A percentile compares a stretch with the other conserved stretches of the same genome.
Conservation (phyloP, 1,139 yeast genomes). For the Geotrichum restrictum region DNA sequence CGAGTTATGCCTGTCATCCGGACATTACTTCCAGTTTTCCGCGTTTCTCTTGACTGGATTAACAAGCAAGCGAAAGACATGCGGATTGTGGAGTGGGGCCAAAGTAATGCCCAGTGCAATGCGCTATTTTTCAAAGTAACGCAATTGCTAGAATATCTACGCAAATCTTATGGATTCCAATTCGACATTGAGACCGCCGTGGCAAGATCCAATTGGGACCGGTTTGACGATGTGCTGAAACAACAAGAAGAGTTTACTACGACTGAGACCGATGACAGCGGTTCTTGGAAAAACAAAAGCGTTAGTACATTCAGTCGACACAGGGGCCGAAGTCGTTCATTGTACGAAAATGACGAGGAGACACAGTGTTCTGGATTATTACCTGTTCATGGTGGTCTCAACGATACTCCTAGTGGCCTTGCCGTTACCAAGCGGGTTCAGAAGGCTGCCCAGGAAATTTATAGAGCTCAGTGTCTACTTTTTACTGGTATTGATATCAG, state of each 20-base stretch:
- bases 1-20: not conserved
- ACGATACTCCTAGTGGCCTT: conserved; percentile 21
- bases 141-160: conserved; percentile 16
- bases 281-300: not conserved
- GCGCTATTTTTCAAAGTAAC: conserved; percentile 3
- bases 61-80: conserved; percentile 15
- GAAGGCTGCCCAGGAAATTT: conserved; percentile 12
- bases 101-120: conserved; percentile 7
- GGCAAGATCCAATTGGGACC: conserved; percentile 20
- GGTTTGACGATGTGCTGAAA: conserved; percentile 16
- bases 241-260: conserved; percentile 7
- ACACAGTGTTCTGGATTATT: conserved; percentile 19
- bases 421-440: not conserved
- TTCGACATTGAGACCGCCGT: conserved; percentile 22
- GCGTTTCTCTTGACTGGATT: conserved; percentile 20
- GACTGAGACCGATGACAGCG: conserved; percentile 10
- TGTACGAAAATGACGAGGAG: conserved; percentile 18
- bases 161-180: conserved; percentile 16
- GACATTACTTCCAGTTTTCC: conserved; percentile 13
- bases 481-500: conserved; percentile 21
- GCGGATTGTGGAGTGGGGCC: conserved; percentile 14
- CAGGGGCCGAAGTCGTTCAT: not conserved
- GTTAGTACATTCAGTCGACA: not conserved
- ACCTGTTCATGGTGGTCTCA: conserved; percentile 21
- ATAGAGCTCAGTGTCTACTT: conserved; percentile 19